Evolutionary conservation across 805 yeast genomes (phyloP).

Genomic region (Candida odintsovae): DNA sequence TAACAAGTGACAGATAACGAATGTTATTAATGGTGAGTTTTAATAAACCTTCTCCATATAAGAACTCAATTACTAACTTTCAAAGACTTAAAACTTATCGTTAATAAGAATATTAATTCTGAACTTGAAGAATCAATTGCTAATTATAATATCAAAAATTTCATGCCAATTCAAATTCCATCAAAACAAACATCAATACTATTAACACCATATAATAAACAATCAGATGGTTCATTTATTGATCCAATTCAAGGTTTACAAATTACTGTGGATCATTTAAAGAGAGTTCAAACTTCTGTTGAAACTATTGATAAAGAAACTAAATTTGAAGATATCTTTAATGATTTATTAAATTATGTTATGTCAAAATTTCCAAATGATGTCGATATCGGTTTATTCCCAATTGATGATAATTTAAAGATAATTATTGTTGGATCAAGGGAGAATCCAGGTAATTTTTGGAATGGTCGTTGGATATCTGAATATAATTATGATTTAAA

Average conservation of each 20-base stretch:
- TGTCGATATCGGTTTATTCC: conserved; percentile 37
- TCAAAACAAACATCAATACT: conserved; percentile 31
- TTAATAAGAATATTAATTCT: conserved; percentile 32
- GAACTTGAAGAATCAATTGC: conserved; percentile 32
- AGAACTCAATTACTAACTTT: conserved; percentile 2
- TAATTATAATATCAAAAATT: conserved; percentile 35
- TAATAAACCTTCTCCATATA: no score
- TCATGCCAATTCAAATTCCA: conserved; percentile 26
- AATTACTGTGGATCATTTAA: conserved; percentile 56
- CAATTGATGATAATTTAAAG: conserved; percentile 21
- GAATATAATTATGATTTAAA: conserved; percentile 38
- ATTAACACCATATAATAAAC: conserved; percentile 43
- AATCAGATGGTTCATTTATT: conserved; percentile 41
- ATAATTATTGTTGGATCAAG: conserved; percentile 67
- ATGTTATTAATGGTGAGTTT: conserved; percentile 30
- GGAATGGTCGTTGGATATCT: conserved; percentile 88
- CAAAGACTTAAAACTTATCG: conserved; percentile 37
- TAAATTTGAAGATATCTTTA: conserved; percentile 12
- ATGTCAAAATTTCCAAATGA: conserved; percentile 63
- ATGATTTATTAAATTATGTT: conserved; percentile 40
- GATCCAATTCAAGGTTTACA: conserved; percentile 44
- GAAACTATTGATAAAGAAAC: conserved; percentile 32
- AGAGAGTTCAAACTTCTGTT: conserved; percentile 44
- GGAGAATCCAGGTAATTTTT: conserved; percentile 69
- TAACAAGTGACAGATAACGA: conserved; percentile 10